phyloP scores from a whole-genome alignment of 768 basidiomycete species.

The Suillus brevipes region DNA sequence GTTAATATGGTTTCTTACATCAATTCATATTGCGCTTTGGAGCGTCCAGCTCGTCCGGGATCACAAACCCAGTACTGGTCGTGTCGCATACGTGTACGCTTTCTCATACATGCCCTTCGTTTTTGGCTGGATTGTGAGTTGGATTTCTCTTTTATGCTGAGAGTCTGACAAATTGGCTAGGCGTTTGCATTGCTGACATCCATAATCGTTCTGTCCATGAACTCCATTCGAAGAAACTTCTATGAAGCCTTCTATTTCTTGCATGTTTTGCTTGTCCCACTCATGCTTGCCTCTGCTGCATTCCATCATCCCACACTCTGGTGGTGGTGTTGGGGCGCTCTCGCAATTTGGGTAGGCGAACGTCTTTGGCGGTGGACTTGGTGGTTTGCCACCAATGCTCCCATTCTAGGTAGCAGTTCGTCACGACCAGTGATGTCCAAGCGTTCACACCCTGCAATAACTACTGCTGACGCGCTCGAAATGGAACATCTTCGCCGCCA shows the following conservation, averaged over 20 bases:
- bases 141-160: conserved; percentile 11
- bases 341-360: conserved; percentile 63
- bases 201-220: conserved; percentile 51
- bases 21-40: conserved; percentile 67
- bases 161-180: conserved; percentile 33
- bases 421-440: background rate
- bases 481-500: conserved; percentile 19
- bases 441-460: conserved; percentile 5
- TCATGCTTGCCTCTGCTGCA: conserved; percentile 59
- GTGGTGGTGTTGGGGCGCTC: conserved; percentile 69
- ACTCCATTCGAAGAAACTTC: conserved; percentile 48
- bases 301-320: conserved; percentile 67
- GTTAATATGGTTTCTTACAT: conserved; percentile 63
- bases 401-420: conserved; percentile 34
- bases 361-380: conserved; percentile 54
- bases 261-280: conserved; percentile 63
- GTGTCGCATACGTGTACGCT: conserved; percentile 48
- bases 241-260: conserved; percentile 68
- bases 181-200: conserved; percentile 56
- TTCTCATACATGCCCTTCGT: conserved; percentile 63
- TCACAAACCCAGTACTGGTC: conserved; percentile 41
- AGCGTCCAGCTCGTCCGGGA: conserved; percentile 63
- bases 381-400: conserved; percentile 62
- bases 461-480: conserved; percentile 24
- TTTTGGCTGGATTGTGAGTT: conserved; percentile 57